Percentiles rank a stretch among this genome's conserved stretches.
Evolutionary conservation across 106 monocot species (phyloP).

Genomic region (Dioscorea zingiberensis): DNA sequence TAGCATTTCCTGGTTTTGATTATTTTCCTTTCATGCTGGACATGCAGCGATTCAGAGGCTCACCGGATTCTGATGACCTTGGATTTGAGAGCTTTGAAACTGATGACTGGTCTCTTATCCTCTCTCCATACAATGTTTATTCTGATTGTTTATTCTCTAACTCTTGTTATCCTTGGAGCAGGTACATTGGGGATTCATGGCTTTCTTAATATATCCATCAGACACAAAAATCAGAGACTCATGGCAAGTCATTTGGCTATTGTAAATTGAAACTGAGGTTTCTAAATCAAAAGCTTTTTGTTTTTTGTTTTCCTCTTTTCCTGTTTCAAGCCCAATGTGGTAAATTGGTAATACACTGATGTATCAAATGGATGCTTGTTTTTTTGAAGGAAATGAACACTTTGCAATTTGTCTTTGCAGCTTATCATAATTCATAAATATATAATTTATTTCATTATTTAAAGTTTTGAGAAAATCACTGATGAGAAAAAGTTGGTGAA

Average conservation of each 20-base stretch:
- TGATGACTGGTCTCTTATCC: slow-evolving; percentile 2
- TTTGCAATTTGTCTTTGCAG: no score
- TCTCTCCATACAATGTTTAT: background rate
- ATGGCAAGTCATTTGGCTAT: slow-evolving; percentile 11
- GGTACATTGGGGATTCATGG: background rate
- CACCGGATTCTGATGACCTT: background rate
- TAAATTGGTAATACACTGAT: background rate
- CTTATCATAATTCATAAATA: no score
- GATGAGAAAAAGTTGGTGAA: no score
- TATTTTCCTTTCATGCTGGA: background rate
- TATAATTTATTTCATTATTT: no score
- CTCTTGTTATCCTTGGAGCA: background rate
- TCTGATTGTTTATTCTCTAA: background rate
- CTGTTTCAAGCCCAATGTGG: background rate
- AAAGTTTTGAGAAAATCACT: no score
- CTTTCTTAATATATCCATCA: background rate
- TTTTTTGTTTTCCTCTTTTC: background rate
- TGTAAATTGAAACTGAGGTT: background rate
- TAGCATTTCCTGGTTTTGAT: background rate
- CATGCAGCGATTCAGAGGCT: background rate
- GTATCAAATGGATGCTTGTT: background rate
- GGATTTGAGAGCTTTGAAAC: slow-evolving; percentile 11
- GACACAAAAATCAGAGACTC: background rate
- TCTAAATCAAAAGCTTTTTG: background rate
- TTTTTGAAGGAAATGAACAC: background rate